Evolutionary conservation across 2,329 filamentous ascomycete species (phyloP), one percentile per base, ranked within the genome.

Genomic region (Aureobasidium melanogenum): DNA sequence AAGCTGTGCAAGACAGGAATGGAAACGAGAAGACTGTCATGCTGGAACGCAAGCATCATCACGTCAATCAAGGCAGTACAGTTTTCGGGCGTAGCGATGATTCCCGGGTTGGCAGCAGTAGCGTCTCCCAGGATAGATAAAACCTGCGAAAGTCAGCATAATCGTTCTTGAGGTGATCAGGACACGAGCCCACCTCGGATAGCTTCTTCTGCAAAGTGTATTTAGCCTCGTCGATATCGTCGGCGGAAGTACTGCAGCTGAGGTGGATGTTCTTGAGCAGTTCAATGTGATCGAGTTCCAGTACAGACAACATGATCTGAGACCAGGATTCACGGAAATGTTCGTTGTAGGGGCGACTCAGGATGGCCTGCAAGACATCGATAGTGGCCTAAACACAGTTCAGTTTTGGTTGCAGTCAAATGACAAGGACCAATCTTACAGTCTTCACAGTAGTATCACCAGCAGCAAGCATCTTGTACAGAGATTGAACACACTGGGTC

Each of bases 151-250:
- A 57, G 22, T 57, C 5, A 59, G 36, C 15, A 46, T 5, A 26
- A 2, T 8, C 2, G 1, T 12, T 4, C 9, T 43, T 24, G 19
- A 17, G 14, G 22, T 14, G 14, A 24, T 24, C 2, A 32, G 32
- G 30, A 2, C n/a, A 14, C 12, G 46, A 46, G 46, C 76, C 66
- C 80, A 91, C 89, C 83, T 99, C 94, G 1, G 92, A 91, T 50
- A 97, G 84, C 74, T 96, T 97, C 77, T 97, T 97, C 43, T 89
- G 86, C 67, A 97, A 85, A 60, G 90, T 85, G 72, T 99, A 97
- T 71, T 91, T 95, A 69, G 91, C 87, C 69, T 96, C 91, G 66
- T 97, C 89, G 62, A 96, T 85, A 67, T 96, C 88, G 63, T 89
- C 84, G 3, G 90, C 66, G 15, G 55, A 62, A 14, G 64, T 63